phyloP scores from a whole-genome alignment of 2,329 filamentous ascomycete species.

The Diplodia sapinea region DNA sequence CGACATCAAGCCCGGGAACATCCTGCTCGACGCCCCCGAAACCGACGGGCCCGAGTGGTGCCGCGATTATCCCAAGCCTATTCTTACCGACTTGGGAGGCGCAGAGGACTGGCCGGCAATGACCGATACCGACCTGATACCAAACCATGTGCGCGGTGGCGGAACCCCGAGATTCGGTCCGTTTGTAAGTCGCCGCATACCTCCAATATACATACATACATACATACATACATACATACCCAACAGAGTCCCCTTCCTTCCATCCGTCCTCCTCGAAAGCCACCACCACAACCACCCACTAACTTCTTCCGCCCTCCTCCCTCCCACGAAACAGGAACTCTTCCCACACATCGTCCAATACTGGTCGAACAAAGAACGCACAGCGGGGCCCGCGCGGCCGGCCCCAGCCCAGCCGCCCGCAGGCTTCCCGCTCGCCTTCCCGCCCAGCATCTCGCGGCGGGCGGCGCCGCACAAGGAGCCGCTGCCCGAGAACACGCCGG shows the following conservation, averaged over 20 bases:
- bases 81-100: conserved; percentile 18
- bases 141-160: neutral
- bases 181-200: neutral
- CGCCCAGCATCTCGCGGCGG: too few relatives aligned
- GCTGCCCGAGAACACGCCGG: neutral
- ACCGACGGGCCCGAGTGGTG: neutral
- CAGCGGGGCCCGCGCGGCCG: neutral
- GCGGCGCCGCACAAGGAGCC: neutral
- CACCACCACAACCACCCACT: too few relatives aligned
- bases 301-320: too few relatives aligned
- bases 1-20: conserved; percentile 26
- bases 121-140: neutral
- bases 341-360: neutral
- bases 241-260: too few relatives aligned
- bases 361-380: neutral
- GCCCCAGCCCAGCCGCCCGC: neutral
- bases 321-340: neutral
- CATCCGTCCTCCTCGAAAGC: too few relatives aligned
- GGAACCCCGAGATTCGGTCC: neutral
- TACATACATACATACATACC: neutral
- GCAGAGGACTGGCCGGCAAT: neutral
- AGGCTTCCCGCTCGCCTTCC: too few relatives aligned
- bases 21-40: neutral
- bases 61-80: neutral
- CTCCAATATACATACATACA: too few relatives aligned